Conservation (phyloP, 1,284 basidiomycete genomes). For the Pholiota adiposa region DNA sequence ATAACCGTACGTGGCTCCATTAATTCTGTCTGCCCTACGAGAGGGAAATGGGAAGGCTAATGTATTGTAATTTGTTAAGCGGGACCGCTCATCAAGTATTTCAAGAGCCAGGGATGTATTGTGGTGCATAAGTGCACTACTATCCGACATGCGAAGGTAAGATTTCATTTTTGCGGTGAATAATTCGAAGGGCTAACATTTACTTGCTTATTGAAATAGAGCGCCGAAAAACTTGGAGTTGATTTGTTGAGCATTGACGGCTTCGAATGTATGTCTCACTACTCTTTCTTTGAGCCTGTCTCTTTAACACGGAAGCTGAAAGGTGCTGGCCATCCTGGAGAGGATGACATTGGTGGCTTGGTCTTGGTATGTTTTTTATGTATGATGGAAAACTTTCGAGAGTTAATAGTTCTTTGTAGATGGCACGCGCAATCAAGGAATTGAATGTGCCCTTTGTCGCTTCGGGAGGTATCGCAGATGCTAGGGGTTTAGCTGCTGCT, state of each 20-base stretch:
- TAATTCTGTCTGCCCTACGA: neutral
- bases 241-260: slow-evolving; percentile 90
- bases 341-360: slow-evolving; percentile 93
- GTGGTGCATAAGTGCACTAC: slow-evolving; percentile 94
- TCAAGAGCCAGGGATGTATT: slow-evolving; percentile 78
- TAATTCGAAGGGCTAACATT: neutral
- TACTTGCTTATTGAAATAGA: slow-evolving; percentile 40
- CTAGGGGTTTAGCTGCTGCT: slow-evolving; percentile 81
- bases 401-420: slow-evolving; percentile 41
- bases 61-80: slow-evolving; percentile 44
- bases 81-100: slow-evolving; percentile 78
- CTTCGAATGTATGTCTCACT: slow-evolving; percentile 72
- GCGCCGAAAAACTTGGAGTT: slow-evolving; percentile 79
- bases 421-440: slow-evolving; percentile 88
- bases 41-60: neutral
- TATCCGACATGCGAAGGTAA: slow-evolving; percentile 84
- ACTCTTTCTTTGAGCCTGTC: neutral
- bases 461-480: slow-evolving; percentile 86
- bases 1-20: slow-evolving; percentile 63
- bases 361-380: slow-evolving; percentile 63
- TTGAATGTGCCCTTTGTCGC: slow-evolving; percentile 88
- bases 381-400: neutral
- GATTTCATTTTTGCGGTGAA: neutral
- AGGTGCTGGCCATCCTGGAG: slow-evolving; percentile 94
- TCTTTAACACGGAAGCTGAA: neutral